Evolutionary conservation across 768 basidiomycete species (phyloP).

Genomic region (Chiua virens): DNA sequence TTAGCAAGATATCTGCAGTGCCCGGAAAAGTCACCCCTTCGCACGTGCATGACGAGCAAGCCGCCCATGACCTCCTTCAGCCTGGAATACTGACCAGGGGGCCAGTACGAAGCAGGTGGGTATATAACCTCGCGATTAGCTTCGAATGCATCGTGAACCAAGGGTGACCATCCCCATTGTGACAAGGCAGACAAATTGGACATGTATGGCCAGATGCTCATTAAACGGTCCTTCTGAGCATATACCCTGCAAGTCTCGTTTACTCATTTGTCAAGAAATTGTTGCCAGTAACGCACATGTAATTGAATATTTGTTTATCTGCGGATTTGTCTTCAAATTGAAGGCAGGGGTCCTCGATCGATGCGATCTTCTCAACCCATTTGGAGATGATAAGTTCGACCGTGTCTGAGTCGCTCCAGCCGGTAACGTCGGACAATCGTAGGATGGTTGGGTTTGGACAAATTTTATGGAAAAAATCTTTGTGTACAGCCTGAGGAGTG

Average conservation of each 20-base stretch:
- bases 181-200: conserved; percentile 34
- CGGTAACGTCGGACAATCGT: conserved; percentile 24
- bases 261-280: background rate
- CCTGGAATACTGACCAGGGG: conserved; percentile 1
- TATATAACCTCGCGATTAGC: conserved; percentile 17
- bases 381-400: conserved; percentile 32
- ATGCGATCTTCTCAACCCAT: conserved; percentile 35
- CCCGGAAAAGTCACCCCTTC: conserved; percentile 45
- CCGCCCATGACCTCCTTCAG: conserved; percentile 26
- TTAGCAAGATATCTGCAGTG: conserved; percentile 44
- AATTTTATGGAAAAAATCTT: conserved; percentile 36
- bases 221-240: conserved; percentile 26
- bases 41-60: conserved; percentile 48
- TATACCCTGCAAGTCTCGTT: conserved; percentile 26
- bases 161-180: conserved; percentile 36
- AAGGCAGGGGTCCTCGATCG: conserved; percentile 38
- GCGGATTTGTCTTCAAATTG: conserved; percentile 29
- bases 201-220: conserved; percentile 35
- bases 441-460: conserved; percentile 39
- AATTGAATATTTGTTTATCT: conserved; percentile 19
- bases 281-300: conserved; percentile 8
- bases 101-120: conserved; percentile 13
- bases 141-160: conserved; percentile 30
- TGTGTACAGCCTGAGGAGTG: conserved; percentile 34
- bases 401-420: conserved; percentile 20